Evolutionary conservation across 2,329 filamentous ascomycete genomes (phyloP).

Genomic region (Fusarium euwallaceae): DNA sequence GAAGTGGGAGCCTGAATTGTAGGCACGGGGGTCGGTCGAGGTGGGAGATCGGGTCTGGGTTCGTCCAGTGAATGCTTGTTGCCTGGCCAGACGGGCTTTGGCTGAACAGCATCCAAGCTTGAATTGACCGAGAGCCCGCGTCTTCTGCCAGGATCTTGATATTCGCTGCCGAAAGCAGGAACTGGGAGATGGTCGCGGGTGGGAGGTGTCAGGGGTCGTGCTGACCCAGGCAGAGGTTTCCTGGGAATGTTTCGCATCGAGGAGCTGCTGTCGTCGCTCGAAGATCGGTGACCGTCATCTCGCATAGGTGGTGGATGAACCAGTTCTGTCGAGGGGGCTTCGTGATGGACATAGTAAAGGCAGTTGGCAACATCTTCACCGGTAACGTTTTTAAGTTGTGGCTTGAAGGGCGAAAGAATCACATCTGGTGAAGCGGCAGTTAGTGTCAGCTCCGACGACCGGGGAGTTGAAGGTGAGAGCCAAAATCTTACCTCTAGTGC

Average conservation of each 20-base stretch:
- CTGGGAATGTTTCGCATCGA: conserved; percentile 62
- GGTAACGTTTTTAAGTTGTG: conserved; percentile 88
- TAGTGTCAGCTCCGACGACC: conserved; percentile 37
- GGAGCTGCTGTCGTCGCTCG: conserved; percentile 60
- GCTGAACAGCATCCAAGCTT: conserved; percentile 25
- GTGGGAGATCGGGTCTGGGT: conserved; percentile 23
- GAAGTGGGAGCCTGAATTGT: conserved; percentile 35
- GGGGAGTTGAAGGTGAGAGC: conserved; percentile 5
- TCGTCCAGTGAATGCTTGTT: conserved; percentile 24
- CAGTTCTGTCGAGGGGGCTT: conserved; percentile 66
- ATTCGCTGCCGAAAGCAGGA: conserved; percentile 26
- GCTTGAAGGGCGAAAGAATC: conserved; percentile 92
- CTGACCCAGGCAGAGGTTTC: conserved; percentile 62
- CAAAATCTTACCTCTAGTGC: conserved; percentile 78
- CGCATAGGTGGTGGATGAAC: conserved; percentile 42
- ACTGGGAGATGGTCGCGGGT: conserved; percentile 31
- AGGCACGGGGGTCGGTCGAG: conserved; percentile 24
- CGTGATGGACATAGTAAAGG: conserved; percentile 90
- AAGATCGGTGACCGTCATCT: conserved; percentile 53
- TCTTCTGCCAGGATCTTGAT: conserved; percentile 23
- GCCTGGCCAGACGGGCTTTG: conserved; percentile 19
- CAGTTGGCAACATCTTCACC: conserved; percentile 87
- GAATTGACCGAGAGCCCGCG: conserved; percentile 42
- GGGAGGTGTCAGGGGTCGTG: conserved; percentile 47
- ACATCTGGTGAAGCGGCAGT: conserved; percentile 72